Evolutionary conservation across 2,329 filamentous ascomycete genomes (phyloP), one percentile per base, ranked within the genome.

Genomic region (Zasmidium cellare): DNA sequence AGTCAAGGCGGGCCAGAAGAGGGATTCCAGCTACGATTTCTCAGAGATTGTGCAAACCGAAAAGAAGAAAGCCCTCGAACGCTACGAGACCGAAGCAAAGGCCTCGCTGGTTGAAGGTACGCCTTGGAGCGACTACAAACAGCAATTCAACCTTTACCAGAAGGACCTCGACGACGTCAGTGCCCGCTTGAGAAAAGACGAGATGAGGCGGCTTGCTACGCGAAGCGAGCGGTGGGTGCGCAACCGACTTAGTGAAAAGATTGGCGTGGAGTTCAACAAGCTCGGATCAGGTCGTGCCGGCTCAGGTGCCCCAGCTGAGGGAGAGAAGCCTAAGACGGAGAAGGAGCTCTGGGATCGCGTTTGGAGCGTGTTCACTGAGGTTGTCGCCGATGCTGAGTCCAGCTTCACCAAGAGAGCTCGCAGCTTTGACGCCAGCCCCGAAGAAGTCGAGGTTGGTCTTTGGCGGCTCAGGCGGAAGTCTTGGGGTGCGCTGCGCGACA

Each of bases 311-410:
- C 89, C 92, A 0, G 91, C 92, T 68, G 80, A 82, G 3, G 90
- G 88, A 1, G 88, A 91, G 57, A 91, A 88, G 74, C 86, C 88
- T 1, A 51, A 52, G 49, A 78, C 83, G 0, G 93, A 97, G 74
- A 92, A 90, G 72, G 89, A 92, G 55, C 86, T 99, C 16, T 99
- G 96, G 94, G 94, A 99, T 72, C 87, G 93, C 41, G 89, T 99
- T 69, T 99, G 94, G 94, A 84, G 77, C 28, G 84, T 91, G 35
- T 99, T 99, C 70, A 87, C 85, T 6, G 84, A 86, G 12, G 90
- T 92, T 9, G 92, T 97, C 18, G 82, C 85, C 54, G 91, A 96
- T 71, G 93, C 94, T 11, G 91, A 97, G 74, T 82, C 80, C 24
- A 85, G 92, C 55, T 97, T 97, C 75, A 85, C 88, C 0, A 91